These are phyloP conservation scores for Hippophae gyantsensis DNA, from an alignment of 306 rosid genomes.

Conservation along the genomic window DNA sequence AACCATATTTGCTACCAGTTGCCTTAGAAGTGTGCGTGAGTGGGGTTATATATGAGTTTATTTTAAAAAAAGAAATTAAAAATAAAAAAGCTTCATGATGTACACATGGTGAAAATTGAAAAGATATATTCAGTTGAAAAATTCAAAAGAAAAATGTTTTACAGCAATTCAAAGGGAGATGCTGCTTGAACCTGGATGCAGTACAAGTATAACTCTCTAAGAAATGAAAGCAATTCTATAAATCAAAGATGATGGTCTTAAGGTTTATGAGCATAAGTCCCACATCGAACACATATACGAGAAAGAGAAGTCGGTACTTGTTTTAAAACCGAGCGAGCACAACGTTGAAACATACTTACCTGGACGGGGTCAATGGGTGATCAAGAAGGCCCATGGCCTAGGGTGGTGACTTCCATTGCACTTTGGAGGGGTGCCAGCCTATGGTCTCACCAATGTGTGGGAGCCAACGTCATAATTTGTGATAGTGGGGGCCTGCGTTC, in stretches of 20 bases:
- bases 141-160: too few species aligned
- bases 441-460: constrained; percentile 25
- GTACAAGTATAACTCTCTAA: too few species aligned
- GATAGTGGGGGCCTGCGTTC: constrained; percentile 39
- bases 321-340: neutral
- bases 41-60: too few species aligned
- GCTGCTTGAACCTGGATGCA: too few species aligned
- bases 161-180: too few species aligned
- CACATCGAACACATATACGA: neutral
- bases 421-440: constrained; percentile 26
- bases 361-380: constrained; percentile 40
- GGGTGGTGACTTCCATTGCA: constrained; percentile 35
- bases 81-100: too few species aligned
- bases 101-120: too few species aligned
- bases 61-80: too few species aligned
- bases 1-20: too few species aligned
- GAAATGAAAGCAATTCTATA: constrained; percentile 16
- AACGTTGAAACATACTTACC: constrained; percentile 12
- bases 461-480: constrained; percentile 48
- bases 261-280: neutral
- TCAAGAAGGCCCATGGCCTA: constrained; percentile 30
- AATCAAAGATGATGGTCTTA: constrained; percentile 65
- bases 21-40: too few species aligned
- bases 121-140: too few species aligned
- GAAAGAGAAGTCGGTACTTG: neutral